These are phyloP conservation scores for Ascochyta lentis DNA, from an alignment of 2,329 filamentous ascomycete genomes.

Conservation along the genomic window DNA sequence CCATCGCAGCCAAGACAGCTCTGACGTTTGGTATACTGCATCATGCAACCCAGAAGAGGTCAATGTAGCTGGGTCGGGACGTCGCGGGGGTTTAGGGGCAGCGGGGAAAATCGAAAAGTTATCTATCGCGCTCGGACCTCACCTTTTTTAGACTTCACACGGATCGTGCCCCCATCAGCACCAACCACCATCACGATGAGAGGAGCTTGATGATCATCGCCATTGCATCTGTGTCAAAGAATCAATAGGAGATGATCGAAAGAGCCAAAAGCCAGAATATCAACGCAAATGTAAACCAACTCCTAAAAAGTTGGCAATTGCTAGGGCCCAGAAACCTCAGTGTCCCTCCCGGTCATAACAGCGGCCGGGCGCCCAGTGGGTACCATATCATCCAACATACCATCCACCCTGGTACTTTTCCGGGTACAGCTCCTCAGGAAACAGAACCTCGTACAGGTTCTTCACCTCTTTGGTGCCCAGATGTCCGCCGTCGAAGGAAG, in stretches of 20 bases:
- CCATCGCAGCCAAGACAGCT: background rate
- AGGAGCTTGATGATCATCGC: no score
- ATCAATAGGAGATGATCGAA: no score
- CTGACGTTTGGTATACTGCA: background rate
- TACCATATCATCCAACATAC: background rate
- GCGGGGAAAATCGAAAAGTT: background rate
- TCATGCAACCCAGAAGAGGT: background rate
- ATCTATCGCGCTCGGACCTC: constrained; percentile 7
- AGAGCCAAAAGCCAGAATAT: no score
- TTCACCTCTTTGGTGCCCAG: background rate
- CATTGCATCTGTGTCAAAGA: no score
- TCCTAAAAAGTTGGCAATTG: no score
- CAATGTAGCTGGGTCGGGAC: background rate
- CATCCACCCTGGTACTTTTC: background rate
- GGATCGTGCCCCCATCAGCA: background rate
- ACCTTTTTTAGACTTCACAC: constrained; percentile 5
- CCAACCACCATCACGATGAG: background rate
- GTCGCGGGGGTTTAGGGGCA: background rate
- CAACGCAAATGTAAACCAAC: no score
- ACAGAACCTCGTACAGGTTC: background rate
- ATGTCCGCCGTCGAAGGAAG: background rate
- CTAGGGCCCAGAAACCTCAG: no score
- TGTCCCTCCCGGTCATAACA: no score
- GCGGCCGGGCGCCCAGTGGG: no score
- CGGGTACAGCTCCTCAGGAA: background rate